Evolutionary conservation across 2,329 filamentous ascomycete genomes (phyloP), one percentile per base, ranked within the genome.

Genomic region (Hypoxylon sp.): DNA sequence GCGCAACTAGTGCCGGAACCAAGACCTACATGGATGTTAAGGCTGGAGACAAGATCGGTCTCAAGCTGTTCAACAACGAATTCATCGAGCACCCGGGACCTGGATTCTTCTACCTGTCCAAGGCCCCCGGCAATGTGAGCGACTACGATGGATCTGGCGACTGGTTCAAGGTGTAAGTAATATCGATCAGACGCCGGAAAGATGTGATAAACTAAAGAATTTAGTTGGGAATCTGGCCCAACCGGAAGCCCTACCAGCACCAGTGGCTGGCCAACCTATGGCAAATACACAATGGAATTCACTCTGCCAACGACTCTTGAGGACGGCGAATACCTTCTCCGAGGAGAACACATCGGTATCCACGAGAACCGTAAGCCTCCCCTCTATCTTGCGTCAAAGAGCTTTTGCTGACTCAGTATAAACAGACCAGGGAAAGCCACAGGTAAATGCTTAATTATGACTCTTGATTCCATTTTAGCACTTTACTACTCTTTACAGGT

Each of bases 31-130:
- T 77, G 1, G 62, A 65, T 37, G 84, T 86, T 66, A 82, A 82
- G 62, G 80, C 84, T 3, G 85, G 85, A 46, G 80, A 84, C 76
- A 81, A 84, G 75, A 74, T 87, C 75, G 78, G 82, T 73, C 78
- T 86, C 80, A 79, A 86, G 81, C 72, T 87, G 71, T 79, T 84
- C 79, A 77, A 85, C 80, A 81, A 82, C 74, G 80, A 84, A 71
- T 74, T 83, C 74, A 82, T 87, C 74, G 79, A 83, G 77, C 82
- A 83, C 71, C 82, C 82, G 5, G 81, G 82, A 10, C 80, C 81
- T 0, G 78, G 80, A 15, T 79, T 79, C 67, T 74, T 82, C 68
- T 83, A 83, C 74, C 76, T 84, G 76, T 81, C 80, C 47, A 80
- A 80, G 68, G 83, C 84, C 5, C 81, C 83, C 29, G 77, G 77